Evolutionary conservation across 805 yeast species (phyloP), one percentile per base, ranked within the genome.

Genomic region (Cyberlindnera nakhonratchasimensis): DNA sequence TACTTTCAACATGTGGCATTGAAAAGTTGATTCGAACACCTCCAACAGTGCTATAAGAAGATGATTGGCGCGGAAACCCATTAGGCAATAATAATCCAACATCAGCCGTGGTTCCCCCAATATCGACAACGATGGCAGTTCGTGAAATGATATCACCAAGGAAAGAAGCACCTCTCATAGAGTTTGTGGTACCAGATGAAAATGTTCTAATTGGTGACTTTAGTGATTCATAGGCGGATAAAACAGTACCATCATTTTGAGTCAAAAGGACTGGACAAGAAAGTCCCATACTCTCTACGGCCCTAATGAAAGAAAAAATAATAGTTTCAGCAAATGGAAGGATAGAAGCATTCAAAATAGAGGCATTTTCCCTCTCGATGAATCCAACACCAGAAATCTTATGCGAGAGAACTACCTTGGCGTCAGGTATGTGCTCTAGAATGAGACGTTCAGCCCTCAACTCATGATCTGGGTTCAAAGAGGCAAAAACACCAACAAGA

Each of bases 31-130:
- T 71, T 40, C 71, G 54, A 6, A 73, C 77, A 28, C 77, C 77
- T 12, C 75, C 76, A 29, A 72, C 67, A 23, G 49, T 46, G 3
- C 72, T 63, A 48, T 64, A 65, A 5, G 74, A 61, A 1, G 75
- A 64, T 3, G 72, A 61, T 42, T 71, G 75, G 21, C 75, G 55
- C 6, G 77, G 78, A 53, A 71, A 72, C 1, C 77, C 77, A 16
- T 67, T 51, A n/a, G 73, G 66, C 8, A 72, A 52, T 22, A 72
- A 48, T 35, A 70, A 45, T 8, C 78, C 77, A n/a, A 71, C 73
- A 51, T 72, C 77, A 9, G 75, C 58, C 4, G 78, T 72, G 10
- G 78, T 72, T 10, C 77, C 78, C n/a, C 78, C 78, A 29, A 72
- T 66, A 52, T 72, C 78, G 26, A 66, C 65, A 13, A 72, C 74